Percentiles rank a stretch among this genome's conserved stretches.
These are phyloP conservation scores for Ascobolus immersus DNA, from an alignment of 495 filamentous ascomycete genomes.

Conservation along the genomic window DNA sequence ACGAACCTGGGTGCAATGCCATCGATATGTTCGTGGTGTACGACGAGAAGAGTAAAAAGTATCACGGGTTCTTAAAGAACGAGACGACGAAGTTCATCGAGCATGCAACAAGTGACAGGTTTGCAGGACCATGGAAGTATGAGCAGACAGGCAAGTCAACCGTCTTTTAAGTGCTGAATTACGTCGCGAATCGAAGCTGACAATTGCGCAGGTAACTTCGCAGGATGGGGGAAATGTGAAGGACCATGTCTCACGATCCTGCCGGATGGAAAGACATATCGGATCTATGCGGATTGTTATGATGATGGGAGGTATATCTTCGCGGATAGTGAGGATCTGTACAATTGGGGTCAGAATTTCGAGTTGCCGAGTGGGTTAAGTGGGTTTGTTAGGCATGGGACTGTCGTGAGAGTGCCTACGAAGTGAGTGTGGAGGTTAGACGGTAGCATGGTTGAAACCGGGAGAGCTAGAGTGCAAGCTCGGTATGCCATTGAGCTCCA, in stretches of 20 bases:
- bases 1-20: conserved; percentile 9
- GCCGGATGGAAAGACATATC: conserved; percentile 5
- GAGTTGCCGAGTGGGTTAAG: conserved; percentile 4
- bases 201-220: too few species aligned
- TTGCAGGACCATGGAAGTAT: conserved; percentile 8
- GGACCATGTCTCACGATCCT: conserved; percentile 10
- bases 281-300: conserved; percentile 9
- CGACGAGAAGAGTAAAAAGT: background rate
- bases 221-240: conserved; percentile 8
- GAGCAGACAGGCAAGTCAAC: conserved; percentile 7
- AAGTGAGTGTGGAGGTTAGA: too few species aligned
- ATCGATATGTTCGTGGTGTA: conserved; percentile 9
- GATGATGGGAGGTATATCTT: conserved; percentile 11
- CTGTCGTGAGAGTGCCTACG: too few species aligned
- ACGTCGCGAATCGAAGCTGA: too few species aligned
- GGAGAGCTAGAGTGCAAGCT: too few species aligned
- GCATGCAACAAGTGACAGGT: conserved; percentile 2
- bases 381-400: conserved; percentile 10
- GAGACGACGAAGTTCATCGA: conserved; percentile 9
- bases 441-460: too few species aligned
- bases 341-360: conserved; percentile 7
- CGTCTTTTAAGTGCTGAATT: too few species aligned
- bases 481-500: too few species aligned
- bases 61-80: conserved; percentile 10
- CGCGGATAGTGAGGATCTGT: conserved; percentile 6